Evolutionary conservation across 768 basidiomycete species (phyloP).

Genomic region (Leucosporidium scottii): DNA sequence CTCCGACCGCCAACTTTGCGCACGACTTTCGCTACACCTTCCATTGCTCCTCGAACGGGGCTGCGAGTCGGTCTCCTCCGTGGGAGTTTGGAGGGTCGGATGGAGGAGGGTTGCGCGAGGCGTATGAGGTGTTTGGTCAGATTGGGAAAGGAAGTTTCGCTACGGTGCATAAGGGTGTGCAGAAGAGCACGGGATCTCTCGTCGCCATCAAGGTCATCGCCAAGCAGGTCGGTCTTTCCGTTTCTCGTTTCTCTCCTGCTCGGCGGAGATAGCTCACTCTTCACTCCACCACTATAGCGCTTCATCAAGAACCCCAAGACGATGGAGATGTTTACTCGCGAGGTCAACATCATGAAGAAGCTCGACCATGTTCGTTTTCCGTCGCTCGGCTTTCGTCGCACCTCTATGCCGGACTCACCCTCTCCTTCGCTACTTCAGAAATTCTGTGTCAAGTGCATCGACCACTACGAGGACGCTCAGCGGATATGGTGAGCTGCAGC

Average conservation of each 20-base stretch:
- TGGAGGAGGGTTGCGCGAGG: constrained; percentile 44
- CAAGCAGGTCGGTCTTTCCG: constrained; percentile 18
- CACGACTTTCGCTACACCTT: constrained; percentile 30
- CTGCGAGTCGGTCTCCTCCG: constrained; percentile 10
- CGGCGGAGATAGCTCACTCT: neutral
- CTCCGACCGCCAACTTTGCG: constrained; percentile 42
- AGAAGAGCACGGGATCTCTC: constrained; percentile 61
- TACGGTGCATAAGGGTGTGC: constrained; percentile 74
- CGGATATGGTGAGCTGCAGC: constrained; percentile 42
- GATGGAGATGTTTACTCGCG: constrained; percentile 53
- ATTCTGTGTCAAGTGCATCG: constrained; percentile 35
- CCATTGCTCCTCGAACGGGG: neutral
- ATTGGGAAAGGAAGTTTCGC: constrained; percentile 88
- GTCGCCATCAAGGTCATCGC: constrained; percentile 82
- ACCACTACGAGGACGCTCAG: constrained; percentile 34
- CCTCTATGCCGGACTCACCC: neutral
- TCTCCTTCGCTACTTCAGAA: constrained; percentile 24
- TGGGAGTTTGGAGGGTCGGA: constrained; percentile 31
- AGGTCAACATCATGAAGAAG: constrained; percentile 69
- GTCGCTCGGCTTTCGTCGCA: neutral
- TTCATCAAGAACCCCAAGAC: constrained; percentile 29
- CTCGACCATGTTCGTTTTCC: constrained; percentile 55
- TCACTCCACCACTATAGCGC: neutral
- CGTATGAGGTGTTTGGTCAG: constrained; percentile 44
- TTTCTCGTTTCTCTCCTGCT: neutral